A percentile compares a stretch with the other conserved stretches of the same genome.
phyloP scores from a whole-genome alignment of 2,329 filamentous ascomycete species.

The Trichophyton schoenleinii region DNA sequence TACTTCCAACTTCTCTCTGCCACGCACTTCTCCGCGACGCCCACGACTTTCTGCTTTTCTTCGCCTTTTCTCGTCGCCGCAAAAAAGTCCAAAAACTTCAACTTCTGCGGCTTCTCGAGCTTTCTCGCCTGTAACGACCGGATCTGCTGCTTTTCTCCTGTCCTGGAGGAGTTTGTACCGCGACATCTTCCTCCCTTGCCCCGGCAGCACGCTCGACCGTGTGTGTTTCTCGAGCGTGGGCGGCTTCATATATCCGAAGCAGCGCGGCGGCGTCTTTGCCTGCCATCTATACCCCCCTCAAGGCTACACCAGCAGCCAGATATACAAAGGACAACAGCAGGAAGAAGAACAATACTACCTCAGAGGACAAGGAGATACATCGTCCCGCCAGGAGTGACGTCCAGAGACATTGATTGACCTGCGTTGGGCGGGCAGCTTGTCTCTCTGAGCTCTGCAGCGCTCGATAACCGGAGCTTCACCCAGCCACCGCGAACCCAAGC shows the following conservation, averaged over 20 bases:
- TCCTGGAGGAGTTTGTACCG: neutral
- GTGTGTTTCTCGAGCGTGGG: neutral
- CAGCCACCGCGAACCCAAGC: neutral
- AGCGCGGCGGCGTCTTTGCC: neutral
- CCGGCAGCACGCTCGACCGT: neutral
- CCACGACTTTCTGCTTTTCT: neutral
- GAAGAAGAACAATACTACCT: neutral
- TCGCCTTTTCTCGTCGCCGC: neutral
- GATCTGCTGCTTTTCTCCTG: neutral
- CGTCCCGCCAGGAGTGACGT: neutral
- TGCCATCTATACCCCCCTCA: neutral
- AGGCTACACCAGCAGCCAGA: neutral
- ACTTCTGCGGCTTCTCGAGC: neutral
- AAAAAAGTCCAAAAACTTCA: neutral
- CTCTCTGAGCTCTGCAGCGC: too few relatives aligned
- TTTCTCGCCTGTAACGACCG: neutral
- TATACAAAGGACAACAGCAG: neutral
- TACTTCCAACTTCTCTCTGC: neutral
- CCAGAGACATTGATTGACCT: neutral
- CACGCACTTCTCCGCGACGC: neutral
- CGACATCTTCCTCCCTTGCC: neutral
- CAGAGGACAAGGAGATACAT: neutral
- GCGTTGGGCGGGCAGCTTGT: neutral
- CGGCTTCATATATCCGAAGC: neutral
- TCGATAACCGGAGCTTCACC: neutral